A percentile compares a stretch with the other conserved stretches of the same genome.
These are phyloP conservation scores for Sclerotinia spermophila DNA, from an alignment of 2,329 filamentous ascomycete genomes.

Conservation along the genomic window DNA sequence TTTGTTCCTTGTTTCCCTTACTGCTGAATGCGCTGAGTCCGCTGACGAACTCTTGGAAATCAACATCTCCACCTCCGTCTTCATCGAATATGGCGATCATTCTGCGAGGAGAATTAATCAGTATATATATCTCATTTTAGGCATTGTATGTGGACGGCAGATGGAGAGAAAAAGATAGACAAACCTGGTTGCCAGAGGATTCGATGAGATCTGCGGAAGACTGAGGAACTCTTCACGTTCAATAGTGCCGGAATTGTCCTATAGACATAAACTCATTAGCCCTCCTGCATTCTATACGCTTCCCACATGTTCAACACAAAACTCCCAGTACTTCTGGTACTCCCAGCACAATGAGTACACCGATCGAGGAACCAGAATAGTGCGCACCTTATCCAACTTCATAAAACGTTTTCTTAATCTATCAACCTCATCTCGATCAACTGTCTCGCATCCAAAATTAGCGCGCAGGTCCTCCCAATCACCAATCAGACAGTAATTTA, in stretches of 20 bases:
- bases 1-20: constrained; percentile 99
- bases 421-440: constrained; percentile 96
- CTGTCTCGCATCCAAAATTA: constrained; percentile 45
- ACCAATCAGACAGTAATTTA: background rate
- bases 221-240: constrained; percentile 98
- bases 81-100: constrained; percentile 99
- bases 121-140: background rate
- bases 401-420: constrained; percentile 95
- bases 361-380: background rate
- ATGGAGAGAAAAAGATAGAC: constrained; percentile 10
- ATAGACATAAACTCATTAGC: constrained; percentile 18
- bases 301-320: background rate
- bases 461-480: background rate
- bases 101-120: constrained; percentile 43
- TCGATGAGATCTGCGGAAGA: constrained; percentile 94
- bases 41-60: constrained; percentile 98
- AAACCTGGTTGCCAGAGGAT: constrained; percentile 90
- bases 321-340: background rate
- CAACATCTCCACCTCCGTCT: constrained; percentile 94
- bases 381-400: constrained; percentile 91
- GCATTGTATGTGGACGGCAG: background rate
- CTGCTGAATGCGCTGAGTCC: constrained; percentile 93
- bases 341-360: background rate
- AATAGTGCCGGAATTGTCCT: constrained; percentile 98
- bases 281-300: background rate